Evolutionary conservation across 345 rosid species (phyloP), one percentile per base, ranked within the genome.

Genomic region (Nephelium lappaceum): DNA sequence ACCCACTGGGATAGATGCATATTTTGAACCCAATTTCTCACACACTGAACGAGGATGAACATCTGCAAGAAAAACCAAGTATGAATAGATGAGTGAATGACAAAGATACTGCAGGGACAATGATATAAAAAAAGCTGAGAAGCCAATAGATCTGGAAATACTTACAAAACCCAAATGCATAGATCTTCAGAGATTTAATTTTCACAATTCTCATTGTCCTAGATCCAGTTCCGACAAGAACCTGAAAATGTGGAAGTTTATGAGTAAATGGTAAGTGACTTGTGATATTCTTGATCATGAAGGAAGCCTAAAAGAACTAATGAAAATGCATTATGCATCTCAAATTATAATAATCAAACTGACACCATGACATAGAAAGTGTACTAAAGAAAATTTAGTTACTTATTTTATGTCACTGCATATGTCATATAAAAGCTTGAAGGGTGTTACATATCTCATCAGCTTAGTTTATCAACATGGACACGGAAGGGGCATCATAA

Each of bases 131-230:
- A 45, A 8, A 43, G 12, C 41, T 51, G 39, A 21, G 55, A 19
- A 41, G 51, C 19, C 58, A 81, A 25, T 31, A 84, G 79, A 81
- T 77, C 72, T 69, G 68, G 66, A n/a, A 79, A 64, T 43, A 92
- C 99, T 92, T 84, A 95, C 99, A 92, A 81, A 95, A 93, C 69
- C 98, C 98, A 86, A 90, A 93, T 9, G 95, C 97, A 91, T 93
- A 93, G 65, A 95, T 83, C 87, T 90, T 90, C 67, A 93, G 81
- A 73, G 97, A 90, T 74, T 93, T 95, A 74, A 93, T 84, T 89
- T 78, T 92, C 81, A 95, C 79, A 85, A 95, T 87, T 83, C 81
- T 92, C 95, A 92, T 89, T 49, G 92, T 92, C 91, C 90, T 87
- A 47, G 95, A 93, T 69, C 99, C 99, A 86, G 94, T 93, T 80